Base-by-base conservation (phyloP, 331 rosid species). In the Pyracantha coccinea region DNA sequence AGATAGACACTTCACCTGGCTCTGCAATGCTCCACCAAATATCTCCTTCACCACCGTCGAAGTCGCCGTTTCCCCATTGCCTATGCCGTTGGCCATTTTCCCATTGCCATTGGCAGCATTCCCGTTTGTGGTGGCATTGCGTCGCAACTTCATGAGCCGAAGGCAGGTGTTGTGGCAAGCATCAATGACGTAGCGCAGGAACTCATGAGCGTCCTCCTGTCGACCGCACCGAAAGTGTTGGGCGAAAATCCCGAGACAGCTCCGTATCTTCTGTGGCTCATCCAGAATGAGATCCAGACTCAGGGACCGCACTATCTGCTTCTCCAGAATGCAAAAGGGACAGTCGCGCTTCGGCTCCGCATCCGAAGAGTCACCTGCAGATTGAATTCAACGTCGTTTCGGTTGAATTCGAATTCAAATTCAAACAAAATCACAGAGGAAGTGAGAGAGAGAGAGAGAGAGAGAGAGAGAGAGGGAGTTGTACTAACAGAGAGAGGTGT, bases 171-270 rank as follows among this genome's bases (percentile, higher is more conserved):
- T 92, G 80, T 95, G 97, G 84, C 99, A 95, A 41, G 99, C 97
- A 52, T 95, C 97, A 1, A 95, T 95, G 28, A 95, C 99, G 67
- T 92, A 95, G 4, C 99, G 89, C 63, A 92, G 84, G 67, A 95
- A 92, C 85, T 95, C 99, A 27, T 95, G 99, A 1, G 99, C 99
- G 55, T 95, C 99, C 84, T 95, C 99, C 85, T 95, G 99, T 24
- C 97, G 91, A 0, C 97, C 99, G 16, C 83, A 68, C 29, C 96
- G 90, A 35, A 95, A 95, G 63, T 92, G 83, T 73, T 90, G 88
- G 9, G 97, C 88, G 1, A 95, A 95, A 74, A 95, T 85, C 82
- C 84, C 84, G 38, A 92, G 83, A 44, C 96, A 86, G 89, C 79
- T 89, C 88, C 77, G 96, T 78, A 92, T 88, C 92, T 86, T 90